Base-by-base conservation (phyloP, 768 basidiomycete species). In the Imleria badia region DNA sequence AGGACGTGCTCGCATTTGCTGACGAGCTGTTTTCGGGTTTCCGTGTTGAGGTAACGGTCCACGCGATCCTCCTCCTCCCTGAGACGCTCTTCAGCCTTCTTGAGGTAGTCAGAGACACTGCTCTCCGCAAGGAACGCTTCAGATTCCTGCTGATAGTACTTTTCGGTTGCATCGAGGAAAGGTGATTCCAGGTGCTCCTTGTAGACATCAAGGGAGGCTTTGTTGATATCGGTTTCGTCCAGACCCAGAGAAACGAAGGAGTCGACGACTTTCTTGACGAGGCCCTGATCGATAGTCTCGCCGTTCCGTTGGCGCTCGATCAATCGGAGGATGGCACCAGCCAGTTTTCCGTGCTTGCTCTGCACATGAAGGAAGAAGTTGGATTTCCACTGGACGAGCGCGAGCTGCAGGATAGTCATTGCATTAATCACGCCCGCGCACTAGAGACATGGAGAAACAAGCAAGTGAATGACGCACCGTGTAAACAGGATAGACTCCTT, bases 291-390 rank as follows among this genome's bases (percentile, higher is more conserved):
- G 66, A 98, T 94, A 20, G 83, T 84, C 65, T 97, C 92, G 35
- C 97, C 97, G 65, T 98, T 92, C 61, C 97, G 79, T 72, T 98
- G 95, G 38, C 82, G 82, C 74, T 98, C 95, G 63, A 99, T 93
- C 47, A 98, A 79, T 50, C 87, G 82, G 42, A 98, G 80, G 43
- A 98, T 82, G 10, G 95, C 94, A 56, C 84, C 83, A 0, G 93
- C 92, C 17, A 98, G 79, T 73, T 94, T 94, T 54, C 81, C 78
- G 58, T 88, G 78, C 63, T 85, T 91, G 66, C 79, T 79, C 72
- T 96, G 94, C n/a, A 96, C 81, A 47, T 87, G 87, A 41, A 85
- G 73, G 76, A 98, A 98, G 60, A 98, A 86, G 72, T 94, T 87
- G 56, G 80, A 77, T 67, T 89, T 96, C 97, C 97, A 99, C 74